A percentile compares a stretch with the other conserved stretches of the same genome.
These are phyloP conservation scores for Talaromyces albobiverticillius DNA, from an alignment of 2,329 filamentous ascomycete genomes.

Conservation along the genomic window DNA sequence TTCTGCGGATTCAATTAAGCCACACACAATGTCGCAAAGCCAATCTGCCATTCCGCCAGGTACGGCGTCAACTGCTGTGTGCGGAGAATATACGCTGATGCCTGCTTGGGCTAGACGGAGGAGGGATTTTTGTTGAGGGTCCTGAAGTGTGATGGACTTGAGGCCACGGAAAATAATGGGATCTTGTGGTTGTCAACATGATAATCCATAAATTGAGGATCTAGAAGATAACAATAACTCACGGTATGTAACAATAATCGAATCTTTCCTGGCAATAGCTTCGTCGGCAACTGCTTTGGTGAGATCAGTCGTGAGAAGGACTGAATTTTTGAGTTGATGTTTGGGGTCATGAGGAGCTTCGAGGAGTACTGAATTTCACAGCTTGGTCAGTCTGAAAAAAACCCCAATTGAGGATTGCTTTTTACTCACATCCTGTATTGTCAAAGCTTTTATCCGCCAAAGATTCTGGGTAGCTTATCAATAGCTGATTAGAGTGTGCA, in stretches of 20 bases:
- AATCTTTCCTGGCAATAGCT: conserved; percentile 72
- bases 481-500: not conserved
- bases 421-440: conserved; percentile 72
- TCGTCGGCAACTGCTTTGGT: conserved; percentile 87
- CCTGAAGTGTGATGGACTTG: conserved; percentile 78
- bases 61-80: conserved; percentile 90
- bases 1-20: conserved; percentile 21
- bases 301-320: conserved; percentile 84
- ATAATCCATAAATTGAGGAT: not conserved
- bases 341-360: conserved; percentile 63
- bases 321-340: conserved; percentile 60
- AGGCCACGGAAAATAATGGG: conserved; percentile 94
- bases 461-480: conserved; percentile 74
- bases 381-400: not conserved
- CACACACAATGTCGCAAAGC: conserved; percentile 82
- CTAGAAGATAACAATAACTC: conserved; percentile 33
- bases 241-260: conserved; percentile 89
- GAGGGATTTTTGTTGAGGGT: conserved; percentile 83
- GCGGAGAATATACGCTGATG: conserved; percentile 92
- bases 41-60: conserved; percentile 85
- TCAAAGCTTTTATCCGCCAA: conserved; percentile 90
- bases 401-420: not conserved
- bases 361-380: conserved; percentile 60
- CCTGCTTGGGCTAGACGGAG: conserved; percentile 78
- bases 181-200: conserved; percentile 52